Evolutionary conservation across 805 yeast genomes (phyloP), one percentile per base, ranked within the genome.

Genomic region (Candida qinlingensis): DNA sequence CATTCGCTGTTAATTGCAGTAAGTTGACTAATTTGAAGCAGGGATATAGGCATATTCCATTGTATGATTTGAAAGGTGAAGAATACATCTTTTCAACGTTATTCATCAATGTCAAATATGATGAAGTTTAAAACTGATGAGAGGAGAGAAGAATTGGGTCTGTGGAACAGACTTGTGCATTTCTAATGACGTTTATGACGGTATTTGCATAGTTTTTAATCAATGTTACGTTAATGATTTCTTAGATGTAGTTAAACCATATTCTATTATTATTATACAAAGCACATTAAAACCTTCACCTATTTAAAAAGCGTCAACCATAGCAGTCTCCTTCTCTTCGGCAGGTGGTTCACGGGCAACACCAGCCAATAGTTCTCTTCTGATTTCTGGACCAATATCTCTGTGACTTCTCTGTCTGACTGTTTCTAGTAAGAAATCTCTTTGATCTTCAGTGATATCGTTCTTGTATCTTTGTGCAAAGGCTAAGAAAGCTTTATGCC

Each of bases 361-460:
- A 48, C 98, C 98, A 25, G 97, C 96, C 54, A 87, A 70, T 54
- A 94, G 74, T 65, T 94, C 99, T 61, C 97, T 81, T 70, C 98
- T 80, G 46, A 92, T 89, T 65, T 92, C 99, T 3, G 96, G 96
- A 3, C 97, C 91, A 51, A 94, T 87, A 29, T 83, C 86, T 51
- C 75, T 85, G 64, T 94, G 99, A 44, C 83, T 84, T 69, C 96
- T 85, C 64, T 85, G 91, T 69, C 96, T 84, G 19, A 90, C 80
- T 5, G 96, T 91, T 59, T 92, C 97, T 64, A 94, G 70, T 52
- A 94, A 72, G 68, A 92, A 89, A 60, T 94, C 99, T 65, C 97
- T 79, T 74, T 94, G 99, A 65, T 94, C 99, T 59, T 89, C 96
- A n/a, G 99, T 94, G 50, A 94, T 88, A 73, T 94, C 99, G 63